These are phyloP conservation scores for Wickerhamiella bombiphila DNA, from an alignment of 805 yeast genomes.

Conservation along the genomic window DNA sequence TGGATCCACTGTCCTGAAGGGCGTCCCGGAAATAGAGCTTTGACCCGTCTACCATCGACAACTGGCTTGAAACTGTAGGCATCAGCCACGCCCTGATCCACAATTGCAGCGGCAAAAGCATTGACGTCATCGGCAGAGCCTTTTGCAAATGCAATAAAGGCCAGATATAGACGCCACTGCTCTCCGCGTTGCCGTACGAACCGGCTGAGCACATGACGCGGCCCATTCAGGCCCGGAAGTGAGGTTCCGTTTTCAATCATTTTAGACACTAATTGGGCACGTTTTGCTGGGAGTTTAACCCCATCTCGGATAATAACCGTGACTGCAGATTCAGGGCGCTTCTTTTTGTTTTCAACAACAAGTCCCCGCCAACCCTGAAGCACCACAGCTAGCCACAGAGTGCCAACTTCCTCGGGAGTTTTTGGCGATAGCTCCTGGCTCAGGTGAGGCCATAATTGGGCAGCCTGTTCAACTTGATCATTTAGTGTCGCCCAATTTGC, in stretches of 20 bases:
- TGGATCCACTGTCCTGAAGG: slow-evolving; percentile 87
- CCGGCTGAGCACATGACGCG: slow-evolving; percentile 39
- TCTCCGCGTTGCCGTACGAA: slow-evolving; percentile 40
- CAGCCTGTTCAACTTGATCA: not conserved
- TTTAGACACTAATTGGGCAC: slow-evolving; percentile 36
- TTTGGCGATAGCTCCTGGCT: slow-evolving; percentile 2
- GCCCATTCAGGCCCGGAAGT: slow-evolving; percentile 17
- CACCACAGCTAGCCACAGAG: slow-evolving; percentile 36
- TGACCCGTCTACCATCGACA: slow-evolving; percentile 56
- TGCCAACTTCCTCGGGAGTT: slow-evolving; percentile 6
- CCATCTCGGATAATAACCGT: slow-evolving; percentile 49
- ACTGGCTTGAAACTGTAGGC: slow-evolving; percentile 45
- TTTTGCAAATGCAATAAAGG: slow-evolving; percentile 23
- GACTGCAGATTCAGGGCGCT: slow-evolving; percentile 23
- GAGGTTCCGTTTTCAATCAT: slow-evolving; percentile 23
- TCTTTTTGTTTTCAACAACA: slow-evolving; percentile 28
- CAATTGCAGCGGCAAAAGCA: slow-evolving; percentile 20
- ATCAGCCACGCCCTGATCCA: slow-evolving; percentile 25
- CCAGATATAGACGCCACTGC: slow-evolving; percentile 33
- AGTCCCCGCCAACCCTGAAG: slow-evolving; percentile 36
- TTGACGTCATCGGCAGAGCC: slow-evolving; percentile 24
- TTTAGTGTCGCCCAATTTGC: not conserved
- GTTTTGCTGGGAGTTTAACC: slow-evolving; percentile 44
- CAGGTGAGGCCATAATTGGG: slow-evolving; percentile 3
- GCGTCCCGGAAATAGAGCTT: slow-evolving; percentile 30